Percentiles rank a stretch among this genome's conserved stretches.
These are phyloP conservation scores for Ceratocystis albifundus DNA, from an alignment of 2,329 filamentous ascomycete genomes.

Conservation along the genomic window DNA sequence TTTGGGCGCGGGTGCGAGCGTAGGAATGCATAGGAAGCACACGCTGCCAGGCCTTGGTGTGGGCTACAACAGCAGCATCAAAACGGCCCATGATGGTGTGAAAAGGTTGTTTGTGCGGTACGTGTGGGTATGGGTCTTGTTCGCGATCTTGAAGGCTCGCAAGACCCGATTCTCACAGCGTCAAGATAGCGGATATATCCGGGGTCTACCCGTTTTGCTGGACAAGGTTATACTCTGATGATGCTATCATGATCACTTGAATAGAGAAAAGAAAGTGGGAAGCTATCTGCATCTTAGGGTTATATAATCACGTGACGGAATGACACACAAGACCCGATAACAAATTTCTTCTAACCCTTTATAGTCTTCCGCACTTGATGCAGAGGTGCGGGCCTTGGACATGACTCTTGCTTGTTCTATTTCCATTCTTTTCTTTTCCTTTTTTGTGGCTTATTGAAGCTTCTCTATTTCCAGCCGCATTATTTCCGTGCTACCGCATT, in stretches of 20 bases:
- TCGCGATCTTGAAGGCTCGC: neutral
- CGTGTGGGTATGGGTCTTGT: neutral
- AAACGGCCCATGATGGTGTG: neutral
- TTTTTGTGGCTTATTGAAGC: neutral
- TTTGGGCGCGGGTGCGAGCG: neutral
- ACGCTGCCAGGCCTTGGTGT: conserved; percentile 26
- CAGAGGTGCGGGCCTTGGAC: neutral
- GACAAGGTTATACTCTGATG: neutral
- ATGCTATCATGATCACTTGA: neutral
- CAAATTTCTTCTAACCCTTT: conserved; percentile 8
- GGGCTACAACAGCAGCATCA: conserved; percentile 23
- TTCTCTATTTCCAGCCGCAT: neutral
- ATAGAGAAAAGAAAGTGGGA: neutral
- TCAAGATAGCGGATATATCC: neutral
- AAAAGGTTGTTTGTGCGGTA: neutral
- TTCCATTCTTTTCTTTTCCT: neutral
- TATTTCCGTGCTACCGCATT: neutral
- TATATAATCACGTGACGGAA: neutral
- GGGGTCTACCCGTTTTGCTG: neutral
- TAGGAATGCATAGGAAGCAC: conserved; percentile 20
- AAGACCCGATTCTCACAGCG: neutral
- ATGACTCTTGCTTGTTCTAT: conserved; percentile 20
- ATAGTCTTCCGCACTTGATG: neutral
- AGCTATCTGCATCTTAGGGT: neutral
- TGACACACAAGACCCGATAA: neutral